A percentile compares a stretch with the other conserved stretches of the same genome.
These are phyloP conservation scores for Chlorella sp. DNA, from an alignment of 139 green algal species.

Conservation along the genomic window DNA sequence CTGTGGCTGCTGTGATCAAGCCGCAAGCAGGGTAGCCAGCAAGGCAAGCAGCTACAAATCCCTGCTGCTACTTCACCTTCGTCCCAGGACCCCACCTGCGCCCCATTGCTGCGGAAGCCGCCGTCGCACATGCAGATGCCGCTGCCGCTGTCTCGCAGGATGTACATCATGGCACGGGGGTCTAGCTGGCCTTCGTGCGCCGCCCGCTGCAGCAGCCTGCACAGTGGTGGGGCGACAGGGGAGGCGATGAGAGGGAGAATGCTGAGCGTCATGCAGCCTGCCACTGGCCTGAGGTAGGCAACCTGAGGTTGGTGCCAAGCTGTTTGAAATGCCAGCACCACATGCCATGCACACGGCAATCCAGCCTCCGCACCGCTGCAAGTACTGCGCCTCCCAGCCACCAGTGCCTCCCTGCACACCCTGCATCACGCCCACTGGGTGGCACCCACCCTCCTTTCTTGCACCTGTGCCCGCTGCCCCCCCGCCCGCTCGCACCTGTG, in stretches of 20 bases:
- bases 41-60: too few relatives aligned
- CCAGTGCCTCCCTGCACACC: too few relatives aligned
- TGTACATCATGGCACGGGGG: constrained; percentile 29
- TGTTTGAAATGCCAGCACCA: not conserved
- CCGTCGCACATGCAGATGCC: constrained; percentile 43
- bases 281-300: not conserved
- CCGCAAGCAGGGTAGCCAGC: not conserved
- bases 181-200: not conserved
- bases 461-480: constrained; percentile 23
- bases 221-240: not conserved
- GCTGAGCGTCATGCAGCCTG: not conserved
- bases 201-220: constrained; percentile 24
- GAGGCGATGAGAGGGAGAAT: too few relatives aligned
- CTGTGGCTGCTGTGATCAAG: not conserved
- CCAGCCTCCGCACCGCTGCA: too few relatives aligned
- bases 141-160: constrained; percentile 34
- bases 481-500: constrained; percentile 13
- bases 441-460: not conserved
- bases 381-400: too few relatives aligned
- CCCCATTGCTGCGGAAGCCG: constrained; percentile 41
- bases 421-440: too few relatives aligned
- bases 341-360: too few relatives aligned
- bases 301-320: too few relatives aligned
- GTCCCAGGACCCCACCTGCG: constrained; percentile 3
- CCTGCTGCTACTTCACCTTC: not conserved